Evolutionary conservation across 495 filamentous ascomycete species (phyloP).

Genomic region (Trichoderma gamsii): DNA sequence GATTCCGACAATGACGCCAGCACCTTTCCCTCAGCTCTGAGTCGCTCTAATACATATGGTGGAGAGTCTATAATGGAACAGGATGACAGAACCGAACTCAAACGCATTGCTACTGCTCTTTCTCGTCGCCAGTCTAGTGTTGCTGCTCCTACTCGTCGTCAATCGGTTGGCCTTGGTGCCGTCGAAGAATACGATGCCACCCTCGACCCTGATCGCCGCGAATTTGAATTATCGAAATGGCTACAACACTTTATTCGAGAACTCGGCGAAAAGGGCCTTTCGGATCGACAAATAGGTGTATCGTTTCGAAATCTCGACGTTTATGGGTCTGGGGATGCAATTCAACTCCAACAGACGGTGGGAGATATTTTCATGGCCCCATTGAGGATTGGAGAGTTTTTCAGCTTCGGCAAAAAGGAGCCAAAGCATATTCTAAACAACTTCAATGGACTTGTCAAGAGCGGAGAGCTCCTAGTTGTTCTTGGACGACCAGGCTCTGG

Average conservation of each 20-base stretch:
- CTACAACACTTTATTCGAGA: constrained; percentile 21
- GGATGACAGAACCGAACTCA: constrained; percentile 21
- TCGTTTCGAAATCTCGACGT: constrained; percentile 49
- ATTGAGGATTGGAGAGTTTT: constrained; percentile 41
- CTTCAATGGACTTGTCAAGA: constrained; percentile 66
- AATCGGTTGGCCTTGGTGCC: background rate
- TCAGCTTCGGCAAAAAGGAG: constrained; percentile 28
- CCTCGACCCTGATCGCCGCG: constrained; percentile 22
- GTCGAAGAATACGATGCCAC: constrained; percentile 16
- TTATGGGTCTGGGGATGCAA: constrained; percentile 46
- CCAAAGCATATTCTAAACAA: constrained; percentile 56
- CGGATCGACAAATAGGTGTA: constrained; percentile 34
- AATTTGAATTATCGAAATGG: constrained; percentile 26
- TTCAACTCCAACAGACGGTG: constrained; percentile 54
- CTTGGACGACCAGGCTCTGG: constrained; percentile 63
- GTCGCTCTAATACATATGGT: background rate
- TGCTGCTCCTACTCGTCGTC: background rate
- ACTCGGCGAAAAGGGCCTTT: constrained; percentile 35
- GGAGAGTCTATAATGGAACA: constrained; percentile 19
- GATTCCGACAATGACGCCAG: constrained; percentile 7
- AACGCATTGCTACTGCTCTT: constrained; percentile 24
- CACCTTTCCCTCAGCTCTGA: background rate
- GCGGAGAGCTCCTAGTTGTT: constrained; percentile 75
- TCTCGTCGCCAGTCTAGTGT: constrained; percentile 20
- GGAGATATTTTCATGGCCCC: constrained; percentile 43